Evolutionary conservation across 768 basidiomycete species (phyloP).

Genomic region (Xerocomus potaroensis): DNA sequence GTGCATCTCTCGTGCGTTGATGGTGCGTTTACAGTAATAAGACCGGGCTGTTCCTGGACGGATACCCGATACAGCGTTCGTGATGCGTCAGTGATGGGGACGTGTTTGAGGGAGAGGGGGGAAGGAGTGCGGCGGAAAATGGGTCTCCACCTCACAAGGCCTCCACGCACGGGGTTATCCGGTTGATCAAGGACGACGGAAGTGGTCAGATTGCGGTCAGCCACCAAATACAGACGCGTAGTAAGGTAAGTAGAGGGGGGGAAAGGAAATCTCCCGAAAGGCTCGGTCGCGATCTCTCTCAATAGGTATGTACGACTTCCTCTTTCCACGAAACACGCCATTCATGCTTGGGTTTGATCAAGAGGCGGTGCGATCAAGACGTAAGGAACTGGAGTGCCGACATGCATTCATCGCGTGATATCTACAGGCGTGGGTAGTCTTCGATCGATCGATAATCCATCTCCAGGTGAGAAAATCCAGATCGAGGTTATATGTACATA

Average conservation of each 20-base stretch:
- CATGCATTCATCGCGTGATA: not conserved
- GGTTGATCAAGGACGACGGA: too few relatives aligned
- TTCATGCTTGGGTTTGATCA: not conserved
- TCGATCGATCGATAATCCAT: not conserved
- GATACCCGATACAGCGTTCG: not conserved
- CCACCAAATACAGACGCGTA: too few relatives aligned
- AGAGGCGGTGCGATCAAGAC: not conserved
- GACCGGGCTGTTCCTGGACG: not conserved
- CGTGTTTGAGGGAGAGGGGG: too few relatives aligned
- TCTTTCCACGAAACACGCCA: not conserved
- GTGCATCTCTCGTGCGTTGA: too few relatives aligned
- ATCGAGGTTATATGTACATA: too few relatives aligned
- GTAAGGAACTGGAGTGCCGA: not conserved
- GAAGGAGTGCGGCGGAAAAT: not conserved
- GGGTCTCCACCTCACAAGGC: too few relatives aligned
- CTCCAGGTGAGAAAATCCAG: too few relatives aligned
- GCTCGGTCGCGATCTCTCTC: not conserved
- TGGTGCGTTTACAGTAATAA: not conserved
- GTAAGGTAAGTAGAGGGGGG: not conserved
- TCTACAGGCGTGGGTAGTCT: not conserved
- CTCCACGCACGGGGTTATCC: not conserved
- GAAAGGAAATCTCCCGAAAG: not conserved
- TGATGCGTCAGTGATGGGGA: too few relatives aligned
- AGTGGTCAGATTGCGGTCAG: too few relatives aligned
- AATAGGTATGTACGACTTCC: not conserved